These are phyloP conservation scores for Melaleuca alternifolia DNA, from an alignment of 345 rosid species.

Conservation along the genomic window DNA sequence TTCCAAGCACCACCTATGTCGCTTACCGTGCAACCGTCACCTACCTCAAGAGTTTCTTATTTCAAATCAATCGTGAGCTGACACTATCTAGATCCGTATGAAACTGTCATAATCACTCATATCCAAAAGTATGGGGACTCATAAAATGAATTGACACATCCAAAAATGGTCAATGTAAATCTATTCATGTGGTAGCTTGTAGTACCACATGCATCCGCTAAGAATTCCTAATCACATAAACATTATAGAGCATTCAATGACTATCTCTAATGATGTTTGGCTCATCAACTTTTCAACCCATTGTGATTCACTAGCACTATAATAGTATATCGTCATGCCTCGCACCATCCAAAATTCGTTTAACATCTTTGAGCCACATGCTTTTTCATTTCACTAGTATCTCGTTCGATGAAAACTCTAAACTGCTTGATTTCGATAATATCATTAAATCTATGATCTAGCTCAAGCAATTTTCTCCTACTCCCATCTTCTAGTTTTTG, in stretches of 20 bases:
- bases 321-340: not conserved
- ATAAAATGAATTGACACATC: not conserved
- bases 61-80: no score
- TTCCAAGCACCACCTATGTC: not conserved
- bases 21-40: no score
- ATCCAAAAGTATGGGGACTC: not conserved
- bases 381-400: not conserved
- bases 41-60: no score
- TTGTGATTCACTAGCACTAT: accelerated
- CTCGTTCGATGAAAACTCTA: not conserved
- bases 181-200: not conserved
- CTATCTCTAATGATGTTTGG: accelerated
- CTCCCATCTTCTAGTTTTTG: not conserved
- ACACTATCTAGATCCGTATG: no score
- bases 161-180: not conserved
- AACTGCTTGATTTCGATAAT: not conserved
- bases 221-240: not conserved
- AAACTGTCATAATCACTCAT: not conserved
- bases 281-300: not conserved
- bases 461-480: not conserved
- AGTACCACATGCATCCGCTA: accelerated
- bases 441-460: not conserved
- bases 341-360: not conserved
- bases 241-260: not conserved
- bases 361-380: not conserved